Percentiles rank a stretch among this genome's conserved stretches.
Evolutionary conservation across 805 yeast genomes (phyloP).

Genomic region (Kluyveromyces aestuarii): DNA sequence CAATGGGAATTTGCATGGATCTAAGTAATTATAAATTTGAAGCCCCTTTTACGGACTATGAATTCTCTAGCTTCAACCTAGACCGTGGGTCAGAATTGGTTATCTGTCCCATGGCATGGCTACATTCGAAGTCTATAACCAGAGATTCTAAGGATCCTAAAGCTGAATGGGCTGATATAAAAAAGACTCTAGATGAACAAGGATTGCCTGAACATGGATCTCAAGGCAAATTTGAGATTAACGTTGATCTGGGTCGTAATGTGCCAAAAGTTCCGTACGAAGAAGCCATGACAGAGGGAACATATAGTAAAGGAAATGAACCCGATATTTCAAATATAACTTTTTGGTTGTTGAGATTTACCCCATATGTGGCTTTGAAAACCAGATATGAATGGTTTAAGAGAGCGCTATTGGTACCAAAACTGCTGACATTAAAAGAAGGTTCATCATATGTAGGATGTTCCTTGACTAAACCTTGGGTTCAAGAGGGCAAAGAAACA

Average conservation of each 20-base stretch:
- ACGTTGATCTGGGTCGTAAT: constrained; percentile 11
- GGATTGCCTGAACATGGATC: constrained; percentile 18
- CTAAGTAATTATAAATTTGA: constrained; percentile 76
- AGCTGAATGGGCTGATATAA: constrained; percentile 6
- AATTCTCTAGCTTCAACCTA: constrained; percentile 51
- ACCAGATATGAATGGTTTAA: constrained; percentile 15
- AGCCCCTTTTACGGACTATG: constrained; percentile 69
- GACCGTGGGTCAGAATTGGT: constrained; percentile 43
- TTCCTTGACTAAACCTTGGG: constrained; percentile 16
- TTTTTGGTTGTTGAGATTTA: constrained; percentile 69
- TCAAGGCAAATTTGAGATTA: constrained; percentile 17
- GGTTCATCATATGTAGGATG: constrained; percentile 19
- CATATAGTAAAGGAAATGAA: constrained; percentile 22
- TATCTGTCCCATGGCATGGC: constrained; percentile 84
- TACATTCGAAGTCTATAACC: constrained; percentile 40
- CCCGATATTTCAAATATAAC: constrained; percentile 45
- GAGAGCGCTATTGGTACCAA: constrained; percentile 6
- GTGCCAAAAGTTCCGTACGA: constrained; percentile 6
- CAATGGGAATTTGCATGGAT: constrained; percentile 92
- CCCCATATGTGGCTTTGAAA: constrained; percentile 45
- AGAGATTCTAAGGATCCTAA: constrained; percentile 11
- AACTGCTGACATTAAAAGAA: constrained; percentile 7
- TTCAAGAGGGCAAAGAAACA: constrained; percentile 20
- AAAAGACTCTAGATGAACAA: constrained; percentile 7
- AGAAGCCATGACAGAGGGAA: background rate